These are phyloP conservation scores for Durotheca rogersii DNA, from an alignment of 495 filamentous ascomycete genomes.

Conservation along the genomic window DNA sequence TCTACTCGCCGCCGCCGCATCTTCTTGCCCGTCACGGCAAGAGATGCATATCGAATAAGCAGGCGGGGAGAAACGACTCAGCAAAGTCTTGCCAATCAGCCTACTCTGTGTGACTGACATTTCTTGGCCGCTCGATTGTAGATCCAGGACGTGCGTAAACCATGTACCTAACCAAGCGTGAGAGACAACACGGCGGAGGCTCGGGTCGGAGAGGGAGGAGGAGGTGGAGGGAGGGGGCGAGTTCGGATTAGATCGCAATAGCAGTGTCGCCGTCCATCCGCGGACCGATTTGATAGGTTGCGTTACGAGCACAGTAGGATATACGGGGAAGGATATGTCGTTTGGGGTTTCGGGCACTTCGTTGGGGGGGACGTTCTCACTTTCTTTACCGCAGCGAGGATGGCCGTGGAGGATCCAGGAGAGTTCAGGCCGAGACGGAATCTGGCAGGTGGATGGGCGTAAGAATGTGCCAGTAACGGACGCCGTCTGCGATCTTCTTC, in stretches of 20 bases:
- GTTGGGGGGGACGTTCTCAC: too few species aligned
- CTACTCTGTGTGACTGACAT: constrained; percentile 4
- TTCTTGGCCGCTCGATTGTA: background rate
- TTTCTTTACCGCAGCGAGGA: too few species aligned
- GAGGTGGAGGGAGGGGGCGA: too few species aligned
- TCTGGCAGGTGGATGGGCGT: too few species aligned
- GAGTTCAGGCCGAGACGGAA: too few species aligned
- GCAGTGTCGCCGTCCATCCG: background rate
- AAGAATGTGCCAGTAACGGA: too few species aligned
- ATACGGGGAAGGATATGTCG: background rate
- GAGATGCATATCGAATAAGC: background rate
- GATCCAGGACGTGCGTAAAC: constrained; percentile 2
- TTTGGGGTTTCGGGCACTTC: too few species aligned
- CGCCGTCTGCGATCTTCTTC: too few species aligned
- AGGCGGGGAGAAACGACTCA: background rate
- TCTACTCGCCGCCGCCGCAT: background rate
- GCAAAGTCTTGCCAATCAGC: background rate
- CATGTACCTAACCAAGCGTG: constrained; percentile 1
- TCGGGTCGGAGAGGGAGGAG: constrained; percentile 7
- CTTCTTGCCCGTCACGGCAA: background rate
- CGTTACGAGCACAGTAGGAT: background rate
- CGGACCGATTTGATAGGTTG: background rate
- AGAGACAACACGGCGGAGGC: constrained; percentile 3
- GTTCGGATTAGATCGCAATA: too few species aligned
- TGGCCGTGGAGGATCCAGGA: too few species aligned